Evolutionary conservation across 2,329 filamentous ascomycete species (phyloP), one percentile per base, ranked within the genome.

Genomic region (Cordyceps fumosorosea): DNA sequence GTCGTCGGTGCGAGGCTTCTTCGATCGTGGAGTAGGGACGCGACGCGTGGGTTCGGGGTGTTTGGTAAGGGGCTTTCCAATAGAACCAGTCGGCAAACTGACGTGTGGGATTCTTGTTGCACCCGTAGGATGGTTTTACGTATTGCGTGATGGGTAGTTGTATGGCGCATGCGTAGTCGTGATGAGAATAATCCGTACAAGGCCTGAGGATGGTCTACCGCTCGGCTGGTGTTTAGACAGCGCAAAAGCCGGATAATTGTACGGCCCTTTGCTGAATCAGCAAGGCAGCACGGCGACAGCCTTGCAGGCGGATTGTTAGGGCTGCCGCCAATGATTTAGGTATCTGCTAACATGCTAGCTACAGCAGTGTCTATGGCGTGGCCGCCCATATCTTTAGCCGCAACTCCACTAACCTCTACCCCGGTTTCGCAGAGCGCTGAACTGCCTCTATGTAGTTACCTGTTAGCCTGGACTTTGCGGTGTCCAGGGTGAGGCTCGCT

Each of bases 231-330:
- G 56, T 20, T 8, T 5, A 29, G 40, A 42, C 45, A 37, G 45
- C n/a, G 16, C 14, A 32, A 51, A 51, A 22, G 57, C 34, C 60
- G 24, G 54, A 62, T 40, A 52, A 57, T 62, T 53, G 44, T 45
- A 34, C 37, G 60, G 47, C 37, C 60, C 47, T 44, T 56, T 20
- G 42, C 60, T 62, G 44, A 62, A 62, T 62, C 60, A 62, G 52
- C 60, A 24, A 20, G n/a, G 12, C 22, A 18, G 5, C 26, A 6
- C 44, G 14, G 37, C 7, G 26, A 40, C 34, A 55, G 20, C 20
- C n/a, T 42, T 55, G n/a, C 34, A 42, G 10, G 4, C 20, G 16
- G 5, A 3, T 3, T 56, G 52, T 29, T 55, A 42, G 52, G 6
- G 34, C 16, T 12, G 11, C 16, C 37, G 16, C 24, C 44, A 20